Evolutionary conservation across 2,329 filamentous ascomycete species (phyloP), one percentile per base, ranked within the genome.

Genomic region (Colletotrichum euphorbiae): DNA sequence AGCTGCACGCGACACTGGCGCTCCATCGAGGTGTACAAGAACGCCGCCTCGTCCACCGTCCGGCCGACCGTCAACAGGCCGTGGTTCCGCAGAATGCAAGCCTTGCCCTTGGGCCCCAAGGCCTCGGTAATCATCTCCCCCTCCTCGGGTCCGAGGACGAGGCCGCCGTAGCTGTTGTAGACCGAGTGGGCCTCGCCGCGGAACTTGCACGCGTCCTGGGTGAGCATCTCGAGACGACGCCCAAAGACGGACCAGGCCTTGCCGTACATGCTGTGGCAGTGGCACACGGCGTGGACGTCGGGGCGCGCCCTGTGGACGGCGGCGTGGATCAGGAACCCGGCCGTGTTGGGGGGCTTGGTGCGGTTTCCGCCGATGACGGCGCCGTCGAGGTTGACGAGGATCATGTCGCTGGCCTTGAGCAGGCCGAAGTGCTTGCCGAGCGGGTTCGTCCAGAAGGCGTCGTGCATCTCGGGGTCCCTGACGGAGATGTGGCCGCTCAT

Each of bases 1-100:
- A 93, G 78, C 77, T 93, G 91, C 15, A 90, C 83, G 60, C 87
- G 84, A 74, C 91, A 93, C 11, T 84, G 87, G 33, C 87, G 83
- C 76, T 93, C 91, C 79, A 92, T 83, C 5, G 89, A 80, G 0
- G 87, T 89, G 75, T 91, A 92, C 62, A 92, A 77, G 75, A 89
- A 93, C 0, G 90, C 90, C 0, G 91, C 91, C 77, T 93, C 91
- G 71, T 93, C 91, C 2, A 93, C 90, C 0, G 90, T 93, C 4
- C 76, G 73, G 0, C 91, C 91, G 0, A 92, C 90, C 0, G 90
- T 93, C 56, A 93, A 73, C 12, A 93, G 77, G 0, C 91, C 91
- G 72, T 93, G 91, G 74, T 93, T 93, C 64, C 89, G 81, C 52
- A 93, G 77, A 38, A 93, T 90, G 71, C 88, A 82, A 1, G 84